Evolutionary conservation across 768 basidiomycete genomes (phyloP).

Genomic region (Serendipita sp.): DNA sequence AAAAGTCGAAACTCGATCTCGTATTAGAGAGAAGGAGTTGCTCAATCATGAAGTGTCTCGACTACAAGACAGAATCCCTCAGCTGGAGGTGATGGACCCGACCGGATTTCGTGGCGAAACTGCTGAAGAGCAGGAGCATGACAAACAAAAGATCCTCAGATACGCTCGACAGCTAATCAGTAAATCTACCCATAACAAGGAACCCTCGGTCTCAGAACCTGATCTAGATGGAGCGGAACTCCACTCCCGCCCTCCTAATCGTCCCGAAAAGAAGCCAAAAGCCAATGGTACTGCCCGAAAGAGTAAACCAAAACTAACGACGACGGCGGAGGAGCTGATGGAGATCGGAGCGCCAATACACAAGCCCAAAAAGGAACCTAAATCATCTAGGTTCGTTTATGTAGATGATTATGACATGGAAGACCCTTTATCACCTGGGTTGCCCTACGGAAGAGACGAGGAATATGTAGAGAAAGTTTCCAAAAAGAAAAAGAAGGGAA

Average conservation of each 20-base stretch:
- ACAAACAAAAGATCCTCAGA: slow-evolving; percentile 2
- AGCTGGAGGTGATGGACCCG: not conserved
- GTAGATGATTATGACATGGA: not conserved
- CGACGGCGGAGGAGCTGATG: not conserved
- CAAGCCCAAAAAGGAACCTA: not conserved
- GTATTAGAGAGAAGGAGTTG: not conserved
- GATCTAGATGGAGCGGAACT: not conserved
- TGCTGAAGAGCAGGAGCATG: not conserved
- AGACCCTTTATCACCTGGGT: not conserved
- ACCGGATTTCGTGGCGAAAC: not conserved
- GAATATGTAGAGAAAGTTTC: not conserved
- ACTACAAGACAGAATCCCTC: not conserved
- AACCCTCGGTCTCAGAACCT: not conserved
- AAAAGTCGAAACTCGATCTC: not conserved
- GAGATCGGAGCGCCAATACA: not conserved
- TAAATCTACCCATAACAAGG: too few relatives aligned
- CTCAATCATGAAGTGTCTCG: not conserved
- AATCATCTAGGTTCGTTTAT: not conserved
- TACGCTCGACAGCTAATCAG: not conserved
- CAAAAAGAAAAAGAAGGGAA: not conserved
- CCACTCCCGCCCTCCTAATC: not conserved
- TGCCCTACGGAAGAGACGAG: not conserved
- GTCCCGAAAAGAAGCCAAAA: not conserved
- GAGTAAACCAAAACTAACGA: not conserved
- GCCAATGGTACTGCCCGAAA: not conserved